Base-by-base conservation (phyloP, 2,329 filamentous ascomycete species). In the Pseudopyricularia cyperi region DNA sequence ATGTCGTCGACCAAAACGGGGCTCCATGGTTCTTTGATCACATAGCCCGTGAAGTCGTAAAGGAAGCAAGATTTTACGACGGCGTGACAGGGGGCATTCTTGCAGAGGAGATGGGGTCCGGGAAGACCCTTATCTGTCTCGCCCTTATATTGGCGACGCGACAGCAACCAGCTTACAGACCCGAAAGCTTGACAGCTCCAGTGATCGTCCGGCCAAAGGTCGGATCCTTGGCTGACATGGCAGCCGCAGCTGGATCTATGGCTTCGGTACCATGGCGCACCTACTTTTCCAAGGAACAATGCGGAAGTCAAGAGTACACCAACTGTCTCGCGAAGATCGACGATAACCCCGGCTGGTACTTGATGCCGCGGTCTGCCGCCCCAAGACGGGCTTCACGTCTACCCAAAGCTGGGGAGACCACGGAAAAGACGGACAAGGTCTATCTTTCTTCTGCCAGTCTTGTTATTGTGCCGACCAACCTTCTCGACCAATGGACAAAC, bases 101-200 rank as follows among this genome's bases (percentile, higher is more conserved):
- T 14, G 85, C 86, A 0, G 87, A 93, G 61, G 83, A 87, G 56
- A 90, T 90, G 86, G 85, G 84, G 6, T 69, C 77, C 0, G 90
- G 91, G 0, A 97, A 96, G 69, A 96, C 91, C 0, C 68, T 96
- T 26, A 95, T 96, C 11, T 91, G 86, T 56, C 68, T 97, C 17
- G 37, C 50, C n/a, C 30, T 51, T 30, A 35, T 51, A 15, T 17
- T 46, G 7, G 50, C 88, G 3, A 95, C 88, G 0, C 81, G 78
- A 58, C 72, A 82, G 32, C 77, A 90, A 55, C 76, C 82, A 11
- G 78, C 87, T 5, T 68, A 73, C 17, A 76, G 85, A 3, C 84
- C 90, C 2, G 74, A 81, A 3, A 64, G 83, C 51, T 79, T 84
- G 53, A 52, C 46, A 3, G 56, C 65, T 53, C 60, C 71, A 49